Evolutionary conservation across 345 rosid genomes (phyloP), one percentile per base, ranked within the genome.

Genomic region (Melaleuca alternifolia): DNA sequence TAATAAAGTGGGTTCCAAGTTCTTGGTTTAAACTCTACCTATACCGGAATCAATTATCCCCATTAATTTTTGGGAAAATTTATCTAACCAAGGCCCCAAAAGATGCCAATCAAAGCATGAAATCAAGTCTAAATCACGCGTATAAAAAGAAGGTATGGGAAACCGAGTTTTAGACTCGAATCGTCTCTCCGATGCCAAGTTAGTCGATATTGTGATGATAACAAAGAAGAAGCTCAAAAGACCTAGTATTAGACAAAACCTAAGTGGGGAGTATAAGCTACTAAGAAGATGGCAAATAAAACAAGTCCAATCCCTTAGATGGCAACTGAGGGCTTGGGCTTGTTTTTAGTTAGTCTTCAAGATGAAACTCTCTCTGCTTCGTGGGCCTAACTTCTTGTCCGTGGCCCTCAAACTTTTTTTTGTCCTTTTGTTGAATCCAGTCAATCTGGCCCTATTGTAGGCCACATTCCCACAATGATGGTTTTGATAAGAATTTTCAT

Each of bases 1-100:
- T 33, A 54, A 65, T 33, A 33, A 6, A 46, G 5, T 0, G 33
- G 0, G 12, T 33, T 33, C 2, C 0, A 1, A 65, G 1, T 65
- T 65, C 24, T 65, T 65, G 13, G 3, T 65, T 9, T 16, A 23
- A 65, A 65, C 33, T 5, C 24, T 33, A 33, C 79, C 37, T 6
- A 18, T 6, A 10, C 1, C 8, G 3, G 20, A 65, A 65, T 9
- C 15, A 33, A 33, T 65, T 11, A 33, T 10, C 12, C 0, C 20
- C 2, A 8, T 12, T 65, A 65, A 23, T 65, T 6, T 18, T 16
- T 0, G 10, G 12, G 79, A 33, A 65, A 65, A 8, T 33, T 65
- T 18, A 1, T 65, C 46, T 65, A 33, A 33, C 46, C 37, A 33
- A 33, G 10, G 79, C 46, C 46, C 23, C 24, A 33, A 65, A 41